phyloP scores from a whole-genome alignment of 2,329 filamentous ascomycete species.

The Dactylonectria estremocensis region DNA sequence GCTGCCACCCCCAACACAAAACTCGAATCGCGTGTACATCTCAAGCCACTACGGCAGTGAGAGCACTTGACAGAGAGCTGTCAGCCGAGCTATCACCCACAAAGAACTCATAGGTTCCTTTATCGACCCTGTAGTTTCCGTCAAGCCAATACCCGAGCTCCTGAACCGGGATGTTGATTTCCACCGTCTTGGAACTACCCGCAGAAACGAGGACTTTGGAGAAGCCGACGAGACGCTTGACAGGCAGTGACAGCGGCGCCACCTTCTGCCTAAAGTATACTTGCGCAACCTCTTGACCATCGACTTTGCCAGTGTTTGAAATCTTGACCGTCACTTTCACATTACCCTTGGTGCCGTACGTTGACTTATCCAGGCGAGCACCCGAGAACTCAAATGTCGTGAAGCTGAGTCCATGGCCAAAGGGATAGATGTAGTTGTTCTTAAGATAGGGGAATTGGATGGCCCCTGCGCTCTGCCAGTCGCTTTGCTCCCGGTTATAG shows the following conservation, averaged over 20 bases:
- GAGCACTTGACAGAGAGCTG: background rate
- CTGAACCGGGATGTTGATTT: background rate
- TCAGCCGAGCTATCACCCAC: conserved; percentile 2
- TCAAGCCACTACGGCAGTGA: conserved; percentile 1
- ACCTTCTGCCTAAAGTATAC: conserved; percentile 9
- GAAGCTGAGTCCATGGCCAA: conserved; percentile 2
- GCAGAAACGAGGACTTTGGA: background rate
- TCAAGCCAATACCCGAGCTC: background rate
- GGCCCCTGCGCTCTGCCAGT: background rate
- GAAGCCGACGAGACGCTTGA: conserved; percentile 1
- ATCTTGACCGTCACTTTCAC: background rate
- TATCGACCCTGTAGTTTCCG: background rate
- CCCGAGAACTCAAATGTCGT: background rate
- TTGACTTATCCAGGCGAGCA: background rate
- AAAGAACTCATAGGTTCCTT: background rate
- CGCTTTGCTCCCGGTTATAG: conserved; percentile 3
- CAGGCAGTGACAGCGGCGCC: background rate
- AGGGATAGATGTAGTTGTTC: background rate
- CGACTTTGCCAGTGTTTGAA: conserved; percentile 9
- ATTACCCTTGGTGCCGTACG: background rate
- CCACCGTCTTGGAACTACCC: conserved; percentile 1
- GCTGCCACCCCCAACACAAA: background rate
- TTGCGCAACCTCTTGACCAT: conserved; percentile 1
- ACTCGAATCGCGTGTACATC: background rate
- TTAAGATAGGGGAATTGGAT: background rate